Evolutionary conservation across 805 yeast genomes (phyloP).

Genomic region (Starmera quercuum): DNA sequence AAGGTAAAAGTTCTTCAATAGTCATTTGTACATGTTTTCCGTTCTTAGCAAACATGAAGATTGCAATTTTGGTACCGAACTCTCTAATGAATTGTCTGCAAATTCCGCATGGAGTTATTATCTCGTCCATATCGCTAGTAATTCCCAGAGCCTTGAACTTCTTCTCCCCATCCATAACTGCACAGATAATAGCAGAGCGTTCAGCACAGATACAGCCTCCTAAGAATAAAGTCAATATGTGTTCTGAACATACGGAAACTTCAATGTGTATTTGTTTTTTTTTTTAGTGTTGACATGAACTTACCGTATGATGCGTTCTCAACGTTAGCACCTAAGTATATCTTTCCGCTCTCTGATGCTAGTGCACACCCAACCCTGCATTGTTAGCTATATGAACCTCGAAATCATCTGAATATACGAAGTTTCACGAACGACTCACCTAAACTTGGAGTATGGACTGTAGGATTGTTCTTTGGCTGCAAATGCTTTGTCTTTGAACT

Average conservation of each 20-base stretch:
- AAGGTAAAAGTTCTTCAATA: constrained; percentile 63
- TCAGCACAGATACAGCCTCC: constrained; percentile 72
- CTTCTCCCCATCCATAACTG: constrained; percentile 37
- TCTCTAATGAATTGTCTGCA: constrained; percentile 89
- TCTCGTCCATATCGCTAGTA: constrained; percentile 47
- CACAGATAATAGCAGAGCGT: constrained; percentile 53
- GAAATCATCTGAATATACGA: too few species aligned
- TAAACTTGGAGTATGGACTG: constrained; percentile 66
- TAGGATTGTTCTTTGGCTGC: constrained; percentile 47
- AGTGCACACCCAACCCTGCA: constrained; percentile 75
- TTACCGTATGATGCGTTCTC: constrained; percentile 88
- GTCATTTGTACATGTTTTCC: constrained; percentile 41
- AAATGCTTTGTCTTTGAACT: not conserved
- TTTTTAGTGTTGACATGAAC: constrained; percentile 34
- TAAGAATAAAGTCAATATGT: not conserved
- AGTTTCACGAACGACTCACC: too few species aligned
- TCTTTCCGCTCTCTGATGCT: constrained; percentile 40
- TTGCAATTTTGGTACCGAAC: constrained; percentile 51
- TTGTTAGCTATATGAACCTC: too few species aligned
- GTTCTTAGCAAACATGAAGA: constrained; percentile 60
- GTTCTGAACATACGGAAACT: too few species aligned
- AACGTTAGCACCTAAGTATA: constrained; percentile 72
- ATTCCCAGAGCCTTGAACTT: constrained; percentile 57
- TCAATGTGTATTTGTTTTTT: too few species aligned
- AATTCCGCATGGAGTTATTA: constrained; percentile 87